Percentiles rank a stretch among this genome's conserved stretches.
Conservation (phyloP, 768 basidiomycete species). For the Naematelia encephala region DNA sequence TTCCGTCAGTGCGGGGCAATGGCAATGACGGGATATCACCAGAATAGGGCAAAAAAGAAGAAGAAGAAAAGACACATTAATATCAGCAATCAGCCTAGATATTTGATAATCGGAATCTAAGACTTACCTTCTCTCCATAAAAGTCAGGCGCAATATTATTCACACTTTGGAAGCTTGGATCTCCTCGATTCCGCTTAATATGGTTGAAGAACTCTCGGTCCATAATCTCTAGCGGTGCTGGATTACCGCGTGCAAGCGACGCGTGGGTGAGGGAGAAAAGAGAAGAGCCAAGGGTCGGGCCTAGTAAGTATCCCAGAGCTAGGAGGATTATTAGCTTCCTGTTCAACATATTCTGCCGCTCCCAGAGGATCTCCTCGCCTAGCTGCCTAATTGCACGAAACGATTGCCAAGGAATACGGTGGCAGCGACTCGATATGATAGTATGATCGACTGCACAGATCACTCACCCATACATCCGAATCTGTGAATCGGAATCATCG, state of each 20-base stretch:
- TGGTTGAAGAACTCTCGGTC: constrained; percentile 44
- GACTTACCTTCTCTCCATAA: constrained; percentile 48
- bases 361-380: too few relatives aligned
- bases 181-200: constrained; percentile 47
- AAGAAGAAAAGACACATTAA: neutral
- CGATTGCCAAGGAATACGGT: too few relatives aligned
- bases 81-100: neutral
- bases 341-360: too few relatives aligned
- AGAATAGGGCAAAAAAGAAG: neutral
- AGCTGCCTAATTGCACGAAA: too few relatives aligned
- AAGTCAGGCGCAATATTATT: constrained; percentile 51
- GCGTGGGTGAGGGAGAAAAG: constrained; percentile 46
- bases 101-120: neutral
- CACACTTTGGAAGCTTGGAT: constrained; percentile 49
- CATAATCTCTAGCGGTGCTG: constrained; percentile 40
- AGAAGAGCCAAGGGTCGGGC: constrained; percentile 47
- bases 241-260: constrained; percentile 27
- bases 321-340: constrained; percentile 3
- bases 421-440: neutral
- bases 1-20: neutral
- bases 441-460: neutral
- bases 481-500: constrained; percentile 10
- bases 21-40: neutral
- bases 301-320: constrained; percentile 48
- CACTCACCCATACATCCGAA: constrained; percentile 44